These are phyloP conservation scores for Escovopsis weberi DNA, from an alignment of 2,329 filamentous ascomycete genomes.

Conservation along the genomic window DNA sequence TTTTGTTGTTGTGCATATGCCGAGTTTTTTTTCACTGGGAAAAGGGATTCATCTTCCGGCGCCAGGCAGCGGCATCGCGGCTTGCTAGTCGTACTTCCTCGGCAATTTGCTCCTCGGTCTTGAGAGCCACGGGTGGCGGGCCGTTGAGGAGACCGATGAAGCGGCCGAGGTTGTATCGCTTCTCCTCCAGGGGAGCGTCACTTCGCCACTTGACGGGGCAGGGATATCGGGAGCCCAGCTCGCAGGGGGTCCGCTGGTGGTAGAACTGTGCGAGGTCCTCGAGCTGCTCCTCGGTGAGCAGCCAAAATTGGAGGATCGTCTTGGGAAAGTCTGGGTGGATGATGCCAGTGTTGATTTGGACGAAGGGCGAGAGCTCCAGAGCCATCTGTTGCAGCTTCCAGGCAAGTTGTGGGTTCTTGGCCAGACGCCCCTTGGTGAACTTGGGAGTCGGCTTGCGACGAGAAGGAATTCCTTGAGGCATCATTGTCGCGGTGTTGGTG, in stretches of 20 bases:
- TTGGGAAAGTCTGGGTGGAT: slow-evolving; percentile 50
- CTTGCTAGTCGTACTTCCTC: slow-evolving; percentile 27
- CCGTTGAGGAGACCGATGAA: slow-evolving; percentile 58
- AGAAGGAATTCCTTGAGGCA: slow-evolving; percentile 19
- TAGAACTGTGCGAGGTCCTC: slow-evolving; percentile 59
- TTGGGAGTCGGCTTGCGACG: slow-evolving; percentile 15
- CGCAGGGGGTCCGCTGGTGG: slow-evolving; percentile 48
- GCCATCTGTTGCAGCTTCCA: slow-evolving; percentile 52
- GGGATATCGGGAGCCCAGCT: slow-evolving; percentile 47
- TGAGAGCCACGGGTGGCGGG: slow-evolving; percentile 21
- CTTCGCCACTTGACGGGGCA: slow-evolving; percentile 50
- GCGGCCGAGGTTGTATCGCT: slow-evolving; percentile 55
- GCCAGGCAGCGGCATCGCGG: slow-evolving; percentile 31
- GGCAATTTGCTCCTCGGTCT: slow-evolving; percentile 33
- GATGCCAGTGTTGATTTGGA: slow-evolving; percentile 45
- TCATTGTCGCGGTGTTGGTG: slow-evolving; percentile 9
- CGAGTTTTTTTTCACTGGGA: background rate
- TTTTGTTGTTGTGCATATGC: background rate
- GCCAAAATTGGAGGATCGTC: slow-evolving; percentile 57
- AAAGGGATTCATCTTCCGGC: slow-evolving; percentile 28
- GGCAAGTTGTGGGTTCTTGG: slow-evolving; percentile 36
- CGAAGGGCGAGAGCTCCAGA: slow-evolving; percentile 50
- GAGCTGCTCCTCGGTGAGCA: slow-evolving; percentile 56
- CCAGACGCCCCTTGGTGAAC: slow-evolving; percentile 19
- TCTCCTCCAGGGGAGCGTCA: slow-evolving; percentile 44